These are phyloP conservation scores for Venturia oleaginea DNA, from an alignment of 2,329 filamentous ascomycete species.

Conservation along the genomic window DNA sequence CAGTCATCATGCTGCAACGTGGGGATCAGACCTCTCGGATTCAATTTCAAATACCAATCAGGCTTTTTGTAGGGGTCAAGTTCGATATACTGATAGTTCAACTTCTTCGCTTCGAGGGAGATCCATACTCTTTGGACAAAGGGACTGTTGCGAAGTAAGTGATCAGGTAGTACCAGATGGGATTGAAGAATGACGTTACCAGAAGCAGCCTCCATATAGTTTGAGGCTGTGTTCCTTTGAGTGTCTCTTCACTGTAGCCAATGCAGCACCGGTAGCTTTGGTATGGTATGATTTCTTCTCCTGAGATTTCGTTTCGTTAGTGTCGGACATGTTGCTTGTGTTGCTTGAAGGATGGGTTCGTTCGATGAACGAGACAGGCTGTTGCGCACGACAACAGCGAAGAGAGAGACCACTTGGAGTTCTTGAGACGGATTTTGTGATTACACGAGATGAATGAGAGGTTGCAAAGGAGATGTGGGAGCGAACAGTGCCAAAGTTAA, in stretches of 20 bases:
- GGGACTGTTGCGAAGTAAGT: slow-evolving; percentile 10
- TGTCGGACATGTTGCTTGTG: not conserved
- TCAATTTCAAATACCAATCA: slow-evolving; percentile 61
- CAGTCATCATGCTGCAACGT: slow-evolving; percentile 70
- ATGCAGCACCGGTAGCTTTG: slow-evolving; percentile 62
- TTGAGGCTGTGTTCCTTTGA: slow-evolving; percentile 62
- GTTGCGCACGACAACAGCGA: too few relatives aligned
- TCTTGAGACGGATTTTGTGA: not conserved
- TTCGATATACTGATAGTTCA: slow-evolving; percentile 79
- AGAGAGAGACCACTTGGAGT: not conserved
- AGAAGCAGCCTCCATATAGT: slow-evolving; percentile 76
- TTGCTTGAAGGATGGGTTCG: not conserved
- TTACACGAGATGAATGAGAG: not conserved
- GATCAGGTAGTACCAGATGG: not conserved
- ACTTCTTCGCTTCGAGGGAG: slow-evolving; percentile 67
- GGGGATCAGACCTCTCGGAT: slow-evolving; percentile 66
- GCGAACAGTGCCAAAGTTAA: not conserved
- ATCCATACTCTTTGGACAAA: slow-evolving; percentile 63
- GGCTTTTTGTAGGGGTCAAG: slow-evolving; percentile 72
- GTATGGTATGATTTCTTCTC: slow-evolving; percentile 58
- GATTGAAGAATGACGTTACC: slow-evolving; percentile 42
- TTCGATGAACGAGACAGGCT: not conserved
- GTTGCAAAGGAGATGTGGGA: not conserved
- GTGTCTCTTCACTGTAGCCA: slow-evolving; percentile 60
- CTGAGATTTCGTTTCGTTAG: slow-evolving; percentile 7